phyloP scores from a whole-genome alignment of 2,329 filamentous ascomycete species.

The Lasiodiplodia sp. region DNA sequence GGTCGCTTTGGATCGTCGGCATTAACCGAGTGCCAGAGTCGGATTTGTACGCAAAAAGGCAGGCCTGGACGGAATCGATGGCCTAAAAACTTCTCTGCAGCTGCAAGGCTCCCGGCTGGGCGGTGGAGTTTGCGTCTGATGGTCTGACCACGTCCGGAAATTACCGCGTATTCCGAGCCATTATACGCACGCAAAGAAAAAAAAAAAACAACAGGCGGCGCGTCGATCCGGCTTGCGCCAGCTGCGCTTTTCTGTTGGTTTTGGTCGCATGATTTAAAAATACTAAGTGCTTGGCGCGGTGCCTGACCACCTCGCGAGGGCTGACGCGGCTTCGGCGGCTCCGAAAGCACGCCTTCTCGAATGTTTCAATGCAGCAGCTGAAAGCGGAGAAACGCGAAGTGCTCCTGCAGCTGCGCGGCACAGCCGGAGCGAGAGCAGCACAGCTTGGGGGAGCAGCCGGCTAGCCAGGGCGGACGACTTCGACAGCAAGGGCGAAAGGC shows the following conservation, averaged over 20 bases:
- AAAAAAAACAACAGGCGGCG: not conserved
- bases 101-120: too few relatives aligned
- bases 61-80: too few relatives aligned
- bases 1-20: constrained; percentile 6
- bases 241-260: not conserved
- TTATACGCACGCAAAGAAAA: not conserved
- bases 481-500: not conserved
- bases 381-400: not conserved
- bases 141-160: constrained; percentile 7
- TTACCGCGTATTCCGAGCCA: not conserved
- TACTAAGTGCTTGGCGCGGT: not conserved
- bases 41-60: not conserved
- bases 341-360: not conserved
- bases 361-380: constrained; percentile 4
- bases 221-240: not conserved
- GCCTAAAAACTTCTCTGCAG: too few relatives aligned
- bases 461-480: too few relatives aligned
- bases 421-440: too few relatives aligned
- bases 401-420: constrained; percentile 4
- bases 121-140: not conserved
- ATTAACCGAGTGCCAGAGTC: not conserved
- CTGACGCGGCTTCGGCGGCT: constrained; percentile 22
- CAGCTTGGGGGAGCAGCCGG: not conserved
- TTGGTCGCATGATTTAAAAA: not conserved
- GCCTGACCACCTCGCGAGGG: not conserved